phyloP scores from a whole-genome alignment of 148 eudicot genomes.

The Selenicereus undatus region DNA sequence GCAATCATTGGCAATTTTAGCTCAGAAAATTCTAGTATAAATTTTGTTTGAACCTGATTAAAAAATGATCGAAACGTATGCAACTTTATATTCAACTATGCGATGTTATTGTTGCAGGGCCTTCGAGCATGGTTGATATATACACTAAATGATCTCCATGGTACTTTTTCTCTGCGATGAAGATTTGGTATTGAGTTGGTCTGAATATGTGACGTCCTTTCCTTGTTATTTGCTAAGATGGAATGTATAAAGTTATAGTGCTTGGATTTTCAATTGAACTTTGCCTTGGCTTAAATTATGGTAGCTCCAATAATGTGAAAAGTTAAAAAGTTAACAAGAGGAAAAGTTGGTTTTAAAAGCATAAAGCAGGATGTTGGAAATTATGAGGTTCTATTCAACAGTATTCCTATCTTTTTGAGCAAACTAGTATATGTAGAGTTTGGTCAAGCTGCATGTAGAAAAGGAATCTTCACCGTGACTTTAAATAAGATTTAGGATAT shows the following conservation, averaged over 20 bases:
- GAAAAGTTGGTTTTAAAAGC: slow-evolving; percentile 28
- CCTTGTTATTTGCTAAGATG: not conserved
- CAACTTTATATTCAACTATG: not conserved
- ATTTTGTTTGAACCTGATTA: too few relatives aligned
- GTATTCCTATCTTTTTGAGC: slow-evolving; percentile 1
- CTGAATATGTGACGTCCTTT: not conserved
- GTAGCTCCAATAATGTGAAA: slow-evolving; percentile 23
- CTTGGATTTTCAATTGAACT: slow-evolving; percentile 20
- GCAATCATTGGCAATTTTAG: too few relatives aligned
- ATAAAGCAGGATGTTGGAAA: slow-evolving; percentile 25
- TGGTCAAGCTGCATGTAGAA: slow-evolving; percentile 10
- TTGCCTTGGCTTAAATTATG: slow-evolving; percentile 24
- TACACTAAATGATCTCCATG: slow-evolving; percentile 8
- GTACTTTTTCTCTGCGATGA: slow-evolving; percentile 10
- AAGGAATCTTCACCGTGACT: not conserved
- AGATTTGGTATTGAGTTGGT: slow-evolving; percentile 22
- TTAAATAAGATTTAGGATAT: not conserved
- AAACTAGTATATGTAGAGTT: slow-evolving; percentile 5
- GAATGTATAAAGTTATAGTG: slow-evolving; percentile 18
- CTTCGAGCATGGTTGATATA: not conserved
- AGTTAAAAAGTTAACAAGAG: slow-evolving; percentile 18
- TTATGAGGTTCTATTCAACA: slow-evolving; percentile 24
- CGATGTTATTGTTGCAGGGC: too few relatives aligned
- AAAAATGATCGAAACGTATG: not conserved
- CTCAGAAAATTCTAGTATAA: too few relatives aligned